phyloP scores from a whole-genome alignment of 345 rosid genomes.

The Odontarrhena argentea region DNA sequence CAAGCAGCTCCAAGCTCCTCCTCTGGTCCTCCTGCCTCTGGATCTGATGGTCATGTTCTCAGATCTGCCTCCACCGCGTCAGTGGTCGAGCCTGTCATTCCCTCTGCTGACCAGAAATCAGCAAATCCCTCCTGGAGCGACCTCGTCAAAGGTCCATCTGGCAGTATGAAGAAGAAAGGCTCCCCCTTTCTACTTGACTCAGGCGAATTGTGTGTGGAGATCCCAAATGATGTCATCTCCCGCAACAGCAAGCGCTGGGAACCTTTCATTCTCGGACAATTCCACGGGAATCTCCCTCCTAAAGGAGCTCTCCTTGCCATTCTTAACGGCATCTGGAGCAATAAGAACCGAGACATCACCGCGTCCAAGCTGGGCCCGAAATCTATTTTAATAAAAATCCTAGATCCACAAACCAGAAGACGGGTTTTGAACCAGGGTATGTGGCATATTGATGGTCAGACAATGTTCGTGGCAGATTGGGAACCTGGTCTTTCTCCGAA shows the following conservation, averaged over 20 bases:
- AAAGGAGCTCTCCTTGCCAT: not conserved
- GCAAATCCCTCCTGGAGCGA: not conserved
- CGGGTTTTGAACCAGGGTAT: no score
- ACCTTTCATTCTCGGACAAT: not conserved
- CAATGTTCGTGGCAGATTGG: no score
- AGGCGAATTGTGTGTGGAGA: not conserved
- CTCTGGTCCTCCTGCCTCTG: no score
- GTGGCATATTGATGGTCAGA: no score
- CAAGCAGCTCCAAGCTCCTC: no score
- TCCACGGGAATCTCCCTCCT: not conserved
- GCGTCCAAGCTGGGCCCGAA: not conserved
- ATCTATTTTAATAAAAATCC: no score
- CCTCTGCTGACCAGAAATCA: no score
- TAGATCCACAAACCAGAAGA: no score
- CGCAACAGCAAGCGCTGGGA: not conserved
- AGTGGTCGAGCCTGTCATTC: no score
- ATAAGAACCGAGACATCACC: not conserved
- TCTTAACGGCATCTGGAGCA: not conserved
- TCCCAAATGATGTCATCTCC: not conserved
- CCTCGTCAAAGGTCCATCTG: not conserved
- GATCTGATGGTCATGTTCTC: no score
- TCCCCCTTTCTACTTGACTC: not conserved
- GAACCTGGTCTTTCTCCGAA: no score
- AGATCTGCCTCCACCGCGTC: no score
- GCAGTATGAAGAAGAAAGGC: not conserved